phyloP scores from a whole-genome alignment of 2,329 filamentous ascomycete genomes.

The Colletotrichum sp. region DNA sequence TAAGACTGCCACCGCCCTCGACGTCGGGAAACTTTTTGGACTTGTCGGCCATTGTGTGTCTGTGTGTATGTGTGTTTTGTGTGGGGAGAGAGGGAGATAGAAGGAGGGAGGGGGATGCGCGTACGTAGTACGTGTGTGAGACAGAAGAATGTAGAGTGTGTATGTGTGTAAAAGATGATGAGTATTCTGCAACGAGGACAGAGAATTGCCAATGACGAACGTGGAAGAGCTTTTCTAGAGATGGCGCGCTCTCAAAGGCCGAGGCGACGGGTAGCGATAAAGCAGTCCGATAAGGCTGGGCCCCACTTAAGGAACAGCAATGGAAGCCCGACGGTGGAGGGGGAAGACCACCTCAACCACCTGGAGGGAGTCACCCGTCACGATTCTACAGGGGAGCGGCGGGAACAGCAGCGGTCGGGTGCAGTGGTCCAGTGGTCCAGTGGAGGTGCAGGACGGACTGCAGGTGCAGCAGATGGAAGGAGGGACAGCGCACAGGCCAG shows the following conservation, averaged over 20 bases:
- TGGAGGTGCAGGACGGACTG: not conserved
- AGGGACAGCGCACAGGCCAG: not conserved
- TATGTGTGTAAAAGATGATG: not conserved
- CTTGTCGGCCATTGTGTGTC: constrained; percentile 12
- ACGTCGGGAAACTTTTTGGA: constrained; percentile 72
- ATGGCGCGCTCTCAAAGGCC: not conserved
- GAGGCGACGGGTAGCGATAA: not conserved
- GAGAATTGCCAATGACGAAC: not conserved
- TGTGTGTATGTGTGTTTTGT: not conserved
- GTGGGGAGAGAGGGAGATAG: not conserved
- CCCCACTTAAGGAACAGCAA: not conserved
- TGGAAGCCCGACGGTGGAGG: not conserved
- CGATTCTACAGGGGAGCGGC: not conserved
- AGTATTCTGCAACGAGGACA: not conserved
- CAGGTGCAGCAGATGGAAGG: not conserved
- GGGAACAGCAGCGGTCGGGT: not conserved
- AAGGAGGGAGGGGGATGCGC: not conserved
- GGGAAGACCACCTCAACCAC: not conserved
- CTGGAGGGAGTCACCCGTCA: not conserved
- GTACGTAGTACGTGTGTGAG: not conserved
- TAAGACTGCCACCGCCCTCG: constrained; percentile 89
- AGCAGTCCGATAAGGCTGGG: not conserved
- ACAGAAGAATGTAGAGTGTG: not conserved
- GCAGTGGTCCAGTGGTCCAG: not conserved
- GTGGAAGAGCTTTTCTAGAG: not conserved